A percentile compares a stretch with the other conserved stretches of the same genome.
Evolutionary conservation across 1,139 yeast species (phyloP).

Genomic region (Pichia sp.): DNA sequence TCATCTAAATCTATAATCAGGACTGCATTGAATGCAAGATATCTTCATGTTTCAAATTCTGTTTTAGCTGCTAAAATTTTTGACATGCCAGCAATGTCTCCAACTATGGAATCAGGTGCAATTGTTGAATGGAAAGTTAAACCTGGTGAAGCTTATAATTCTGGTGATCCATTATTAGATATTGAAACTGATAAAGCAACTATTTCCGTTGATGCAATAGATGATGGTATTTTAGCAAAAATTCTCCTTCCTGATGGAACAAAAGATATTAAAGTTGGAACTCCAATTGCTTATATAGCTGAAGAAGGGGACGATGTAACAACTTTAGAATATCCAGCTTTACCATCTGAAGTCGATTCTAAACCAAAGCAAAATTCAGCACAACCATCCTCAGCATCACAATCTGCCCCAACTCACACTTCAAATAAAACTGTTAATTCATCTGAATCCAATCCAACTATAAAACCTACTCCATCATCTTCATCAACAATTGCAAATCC

Average conservation of each 20-base stretch:
- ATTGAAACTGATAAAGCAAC: slow-evolving; percentile 94
- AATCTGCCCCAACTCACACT: slow-evolving; percentile 1
- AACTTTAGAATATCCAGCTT: slow-evolving; percentile 53
- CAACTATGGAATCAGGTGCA: slow-evolving; percentile 98
- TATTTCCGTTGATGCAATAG: slow-evolving; percentile 89
- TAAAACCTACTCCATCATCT: slow-evolving; percentile 23
- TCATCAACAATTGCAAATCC: slow-evolving; percentile 44
- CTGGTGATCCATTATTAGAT: slow-evolving; percentile 86
- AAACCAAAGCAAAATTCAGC: slow-evolving; percentile 23
- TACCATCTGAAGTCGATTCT: slow-evolving; percentile 20
- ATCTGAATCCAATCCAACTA: slow-evolving; percentile 17
- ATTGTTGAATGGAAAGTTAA: slow-evolving; percentile 88
- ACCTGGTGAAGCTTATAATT: slow-evolving; percentile 66
- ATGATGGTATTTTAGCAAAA: slow-evolving; percentile 84
- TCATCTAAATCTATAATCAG: not conserved
- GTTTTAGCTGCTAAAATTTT: slow-evolving; percentile 50
- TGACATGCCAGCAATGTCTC: slow-evolving; percentile 98
- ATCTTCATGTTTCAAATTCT: slow-evolving; percentile 1
- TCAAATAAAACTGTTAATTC: not conserved
- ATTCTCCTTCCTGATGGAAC: slow-evolving; percentile 67
- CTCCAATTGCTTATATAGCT: slow-evolving; percentile 81
- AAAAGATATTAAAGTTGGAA: slow-evolving; percentile 77
- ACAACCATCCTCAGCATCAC: not conserved
- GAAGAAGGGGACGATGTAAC: slow-evolving; percentile 81
- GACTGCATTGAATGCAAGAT: not conserved